Base-by-base conservation (phyloP, 106 monocot genomes). In the Triglochin maritima region DNA sequence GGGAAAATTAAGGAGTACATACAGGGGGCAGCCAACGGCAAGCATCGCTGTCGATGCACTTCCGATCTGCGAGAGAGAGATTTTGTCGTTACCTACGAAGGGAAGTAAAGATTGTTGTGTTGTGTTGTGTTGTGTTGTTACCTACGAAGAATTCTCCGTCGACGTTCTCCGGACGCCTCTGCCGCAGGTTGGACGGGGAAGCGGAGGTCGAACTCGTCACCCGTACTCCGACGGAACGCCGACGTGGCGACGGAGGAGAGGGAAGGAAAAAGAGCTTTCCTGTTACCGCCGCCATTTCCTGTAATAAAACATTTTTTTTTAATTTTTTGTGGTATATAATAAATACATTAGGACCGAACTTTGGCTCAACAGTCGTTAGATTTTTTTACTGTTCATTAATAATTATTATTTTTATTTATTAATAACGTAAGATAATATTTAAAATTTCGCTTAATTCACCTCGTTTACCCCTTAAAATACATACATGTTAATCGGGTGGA, bases 121-220 rank as follows among this genome's bases (percentile, higher is more conserved):
- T 29, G 29, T 16, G 29, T 29, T 29, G 29, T 29, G 29, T 29
- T 29, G 2, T 15, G 3, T 14, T 2, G 63, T 65, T 5, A 74
- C 71, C 70, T 64, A 77, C 77, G 65, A 70, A 77, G 57, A 77
- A 77, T n/a, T 77, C 77, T 14, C 75, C 75, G 49, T 69, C 75
- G 14, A 47, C 64, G 65, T 77, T 77, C 44, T 77, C 49, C 14
- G 70, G 64, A 2, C 77, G 57, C 42, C 71, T 46, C 56, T 42
- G 44, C 4, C 49, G 66, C 49, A 48, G 5, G 15, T 29, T 14
- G 6, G 14, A 4, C n/a, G n/a, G 9, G 11, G 56, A 44, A 15
- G 47, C 52, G 51, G 72, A 42, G 53, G 17, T 17, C n/a, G 72
- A 51, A 41, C 51, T 13, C 44, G 42, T 29, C 29, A 29, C 29